Evolutionary conservation across 768 basidiomycete genomes (phyloP).

Genomic region (Naganishia friedmannii): DNA sequence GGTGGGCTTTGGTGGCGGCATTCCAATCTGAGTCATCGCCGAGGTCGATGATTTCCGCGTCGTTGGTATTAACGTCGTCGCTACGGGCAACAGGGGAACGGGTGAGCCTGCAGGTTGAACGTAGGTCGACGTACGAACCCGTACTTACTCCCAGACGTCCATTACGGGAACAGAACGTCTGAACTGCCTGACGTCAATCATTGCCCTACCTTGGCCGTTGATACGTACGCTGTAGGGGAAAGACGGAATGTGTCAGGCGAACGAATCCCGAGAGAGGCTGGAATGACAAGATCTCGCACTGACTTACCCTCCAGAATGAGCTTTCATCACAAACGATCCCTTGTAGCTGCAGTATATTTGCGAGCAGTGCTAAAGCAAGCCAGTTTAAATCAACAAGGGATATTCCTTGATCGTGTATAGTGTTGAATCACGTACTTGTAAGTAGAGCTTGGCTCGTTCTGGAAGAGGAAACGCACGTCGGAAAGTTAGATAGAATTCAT

Average conservation of each 20-base stretch:
- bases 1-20: background rate
- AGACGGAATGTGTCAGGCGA: too few species aligned
- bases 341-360: constrained; percentile 7
- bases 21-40: background rate
- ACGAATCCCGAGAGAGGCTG: background rate
- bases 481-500: background rate
- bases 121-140: background rate
- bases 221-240: background rate
- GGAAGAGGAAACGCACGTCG: background rate
- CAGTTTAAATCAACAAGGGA: background rate
- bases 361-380: background rate
- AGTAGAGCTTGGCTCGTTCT: constrained; percentile 9
- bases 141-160: constrained; percentile 4
- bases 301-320: background rate
- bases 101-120: background rate
- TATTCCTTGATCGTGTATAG: background rate
- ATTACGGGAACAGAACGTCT: constrained; percentile 10
- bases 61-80: constrained; percentile 2
- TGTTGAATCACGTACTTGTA: background rate
- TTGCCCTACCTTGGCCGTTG: constrained; percentile 7
- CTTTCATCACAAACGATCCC: constrained; percentile 11
- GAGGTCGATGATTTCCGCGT: constrained; percentile 9
- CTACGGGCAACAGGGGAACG: background rate
- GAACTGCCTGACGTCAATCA: constrained; percentile 13
- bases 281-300: background rate